phyloP scores from a whole-genome alignment of 306 rosid genomes.

The Vigna radiata region DNA sequence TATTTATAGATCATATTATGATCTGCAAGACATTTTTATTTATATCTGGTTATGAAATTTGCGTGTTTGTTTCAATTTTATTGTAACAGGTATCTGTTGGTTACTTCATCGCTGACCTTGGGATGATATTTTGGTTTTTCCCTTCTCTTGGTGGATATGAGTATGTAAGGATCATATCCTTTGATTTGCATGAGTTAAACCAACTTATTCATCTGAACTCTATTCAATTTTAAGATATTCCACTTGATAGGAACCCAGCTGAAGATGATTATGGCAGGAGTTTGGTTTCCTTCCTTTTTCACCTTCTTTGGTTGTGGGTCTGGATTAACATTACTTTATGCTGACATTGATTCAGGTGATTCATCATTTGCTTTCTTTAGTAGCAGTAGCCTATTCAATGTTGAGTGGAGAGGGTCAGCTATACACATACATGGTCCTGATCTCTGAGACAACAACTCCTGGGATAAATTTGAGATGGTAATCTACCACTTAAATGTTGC shows the following conservation, averaged over 20 bases:
- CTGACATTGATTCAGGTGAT: constrained; percentile 70
- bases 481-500: constrained; percentile 27
- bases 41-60: constrained; percentile 35
- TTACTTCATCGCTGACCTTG: constrained; percentile 89
- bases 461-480: constrained; percentile 99
- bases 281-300: constrained; percentile 34
- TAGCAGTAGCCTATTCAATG: constrained; percentile 86
- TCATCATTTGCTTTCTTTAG: constrained; percentile 82
- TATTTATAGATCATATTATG: constrained; percentile 15
- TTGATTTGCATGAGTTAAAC: constrained; percentile 35
- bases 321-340: constrained; percentile 42
- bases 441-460: constrained; percentile 96
- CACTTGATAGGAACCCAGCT: constrained; percentile 39
- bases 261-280: constrained; percentile 42
- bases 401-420: constrained; percentile 92
- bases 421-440: constrained; percentile 89
- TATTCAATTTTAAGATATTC: constrained; percentile 44
- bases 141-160: constrained; percentile 96
- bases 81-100: constrained; percentile 84
- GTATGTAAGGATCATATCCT: constrained; percentile 78
- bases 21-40: constrained; percentile 17
- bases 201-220: constrained; percentile 33
- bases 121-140: constrained; percentile 87
- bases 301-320: constrained; percentile 30
- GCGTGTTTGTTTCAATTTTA: constrained; percentile 8